A percentile compares a stretch with the other conserved stretches of the same genome.
These are phyloP conservation scores for Kodamaea neixiangensis DNA, from an alignment of 805 yeast genomes.

Conservation along the genomic window DNA sequence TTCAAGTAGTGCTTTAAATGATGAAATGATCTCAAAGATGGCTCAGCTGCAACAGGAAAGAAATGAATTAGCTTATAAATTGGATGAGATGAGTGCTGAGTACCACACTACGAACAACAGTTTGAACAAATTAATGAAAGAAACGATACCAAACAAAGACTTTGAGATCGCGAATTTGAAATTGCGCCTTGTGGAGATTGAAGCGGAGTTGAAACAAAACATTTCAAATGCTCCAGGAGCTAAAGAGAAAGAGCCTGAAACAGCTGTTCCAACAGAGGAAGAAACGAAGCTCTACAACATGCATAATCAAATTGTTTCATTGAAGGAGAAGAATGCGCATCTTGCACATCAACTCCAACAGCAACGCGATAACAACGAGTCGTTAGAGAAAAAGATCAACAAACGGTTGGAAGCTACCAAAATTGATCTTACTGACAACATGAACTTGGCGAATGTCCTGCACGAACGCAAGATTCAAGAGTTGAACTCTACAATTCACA, in stretches of 20 bases:
- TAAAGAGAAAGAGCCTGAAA: background rate
- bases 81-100: slow-evolving; percentile 13
- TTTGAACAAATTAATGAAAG: slow-evolving; percentile 15
- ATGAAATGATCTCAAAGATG: background rate
- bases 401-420: slow-evolving; percentile 24
- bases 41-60: slow-evolving; percentile 1
- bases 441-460: slow-evolving; percentile 24
- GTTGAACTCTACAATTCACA: slow-evolving; percentile 26
- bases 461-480: slow-evolving; percentile 41
- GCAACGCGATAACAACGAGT: slow-evolving; percentile 16
- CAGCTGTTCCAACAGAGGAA: slow-evolving; percentile 9
- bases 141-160: slow-evolving; percentile 24
- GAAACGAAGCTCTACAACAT: slow-evolving; percentile 16
- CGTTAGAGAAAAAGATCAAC: slow-evolving; percentile 21
- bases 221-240: background rate
- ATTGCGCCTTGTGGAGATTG: slow-evolving; percentile 2
- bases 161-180: slow-evolving; percentile 22
- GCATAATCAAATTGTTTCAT: slow-evolving; percentile 18
- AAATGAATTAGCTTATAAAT: background rate
- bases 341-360: slow-evolving; percentile 21
- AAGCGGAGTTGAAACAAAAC: background rate
- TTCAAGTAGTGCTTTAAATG: background rate
- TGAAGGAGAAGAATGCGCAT: slow-evolving; percentile 22
- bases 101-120: slow-evolving; percentile 10
- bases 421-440: slow-evolving; percentile 28